phyloP scores from a whole-genome alignment of 768 basidiomycete species.

The Vararia minispora region DNA sequence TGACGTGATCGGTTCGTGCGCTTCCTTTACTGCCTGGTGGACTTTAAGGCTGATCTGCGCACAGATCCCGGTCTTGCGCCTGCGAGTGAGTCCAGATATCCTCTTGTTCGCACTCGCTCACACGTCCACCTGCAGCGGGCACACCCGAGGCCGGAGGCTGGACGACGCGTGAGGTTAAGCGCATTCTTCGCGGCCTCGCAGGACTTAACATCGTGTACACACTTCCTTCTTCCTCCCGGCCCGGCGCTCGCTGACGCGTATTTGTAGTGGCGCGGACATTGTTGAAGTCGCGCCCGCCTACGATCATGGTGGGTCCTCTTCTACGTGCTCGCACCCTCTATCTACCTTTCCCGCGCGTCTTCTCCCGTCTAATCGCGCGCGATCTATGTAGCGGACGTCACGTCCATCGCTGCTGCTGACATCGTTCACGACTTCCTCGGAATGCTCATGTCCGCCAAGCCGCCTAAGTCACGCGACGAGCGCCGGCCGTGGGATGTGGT shows the following conservation, averaged over 20 bases:
- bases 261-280: slow-evolving; percentile 55
- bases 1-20: slow-evolving; percentile 74
- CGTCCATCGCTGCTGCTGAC: slow-evolving; percentile 57
- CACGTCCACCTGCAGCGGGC: slow-evolving; percentile 55
- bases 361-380: too few species aligned
- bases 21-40: too few species aligned
- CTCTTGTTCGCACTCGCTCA: too few species aligned
- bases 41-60: too few species aligned
- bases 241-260: not conserved
- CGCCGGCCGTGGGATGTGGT: slow-evolving; percentile 9
- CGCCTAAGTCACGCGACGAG: slow-evolving; percentile 21
- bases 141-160: slow-evolving; percentile 81
- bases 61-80: slow-evolving; percentile 76
- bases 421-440: slow-evolving; percentile 60
- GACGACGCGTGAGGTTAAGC: slow-evolving; percentile 74
- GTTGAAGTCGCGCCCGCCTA: slow-evolving; percentile 70
- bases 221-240: not conserved
- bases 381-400: slow-evolving; percentile 59
- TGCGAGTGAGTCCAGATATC: slow-evolving; percentile 28
- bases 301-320: slow-evolving; percentile 41
- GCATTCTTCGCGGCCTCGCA: slow-evolving; percentile 67
- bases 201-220: slow-evolving; percentile 73
- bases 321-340: too few species aligned
- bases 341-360: too few species aligned
- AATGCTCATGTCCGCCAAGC: slow-evolving; percentile 37